Conservation (phyloP, 164 flowering plant genomes). For the Platanus orientalis region DNA sequence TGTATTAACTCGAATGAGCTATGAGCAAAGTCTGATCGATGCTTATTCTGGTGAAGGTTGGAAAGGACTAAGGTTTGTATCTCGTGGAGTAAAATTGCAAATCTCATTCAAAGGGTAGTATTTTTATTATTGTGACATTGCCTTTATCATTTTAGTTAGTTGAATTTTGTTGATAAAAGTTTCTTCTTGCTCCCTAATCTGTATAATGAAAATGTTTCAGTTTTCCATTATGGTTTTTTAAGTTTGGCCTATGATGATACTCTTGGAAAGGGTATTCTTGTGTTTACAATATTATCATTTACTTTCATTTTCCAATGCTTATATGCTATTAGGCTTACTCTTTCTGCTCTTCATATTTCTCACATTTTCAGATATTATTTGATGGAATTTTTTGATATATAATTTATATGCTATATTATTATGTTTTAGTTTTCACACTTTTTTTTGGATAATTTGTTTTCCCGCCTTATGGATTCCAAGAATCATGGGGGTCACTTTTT, state of each 20-base stretch:
- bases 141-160: background rate
- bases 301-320: background rate
- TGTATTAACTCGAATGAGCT: constrained; percentile 27
- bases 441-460: no score
- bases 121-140: background rate
- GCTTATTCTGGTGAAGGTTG: constrained; percentile 93
- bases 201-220: background rate
- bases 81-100: background rate
- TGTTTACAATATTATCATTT: background rate
- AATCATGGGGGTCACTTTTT: no score
- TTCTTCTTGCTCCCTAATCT: background rate
- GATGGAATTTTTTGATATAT: background rate
- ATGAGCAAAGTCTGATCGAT: constrained; percentile 66
- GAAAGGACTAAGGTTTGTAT: constrained; percentile 76
- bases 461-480: no score
- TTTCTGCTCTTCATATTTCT: background rate
- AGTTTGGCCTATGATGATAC: background rate
- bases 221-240: background rate
- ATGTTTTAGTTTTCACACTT: no score
- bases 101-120: background rate
- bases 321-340: no score
- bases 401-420: background rate
- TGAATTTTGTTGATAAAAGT: background rate
- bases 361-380: background rate
- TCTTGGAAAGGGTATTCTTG: background rate